Percentiles rank a stretch among this genome's conserved stretches.
Evolutionary conservation across 768 basidiomycete species (phyloP).

Genomic region (Mycena capillaripes): DNA sequence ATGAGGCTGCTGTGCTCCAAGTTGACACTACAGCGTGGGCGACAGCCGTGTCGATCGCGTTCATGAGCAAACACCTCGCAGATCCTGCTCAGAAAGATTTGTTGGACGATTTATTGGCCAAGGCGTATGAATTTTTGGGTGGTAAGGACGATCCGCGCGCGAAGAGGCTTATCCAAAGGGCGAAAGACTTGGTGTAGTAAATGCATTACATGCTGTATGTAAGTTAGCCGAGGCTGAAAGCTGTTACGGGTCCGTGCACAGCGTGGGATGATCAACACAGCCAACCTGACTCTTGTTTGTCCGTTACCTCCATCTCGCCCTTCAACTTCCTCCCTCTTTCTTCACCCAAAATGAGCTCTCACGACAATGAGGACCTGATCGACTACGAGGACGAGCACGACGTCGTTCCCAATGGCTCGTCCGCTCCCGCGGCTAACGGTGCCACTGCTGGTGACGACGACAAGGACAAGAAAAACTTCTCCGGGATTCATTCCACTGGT

Average conservation of each 20-base stretch:
- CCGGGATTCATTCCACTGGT: conserved; percentile 99
- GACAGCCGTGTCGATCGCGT: conserved; percentile 63
- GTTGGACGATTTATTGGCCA: conserved; percentile 56
- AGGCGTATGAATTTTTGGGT: conserved; percentile 56
- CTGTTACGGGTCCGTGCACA: conserved; percentile 27
- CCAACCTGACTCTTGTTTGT: conserved; percentile 39
- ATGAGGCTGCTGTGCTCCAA: conserved; percentile 46
- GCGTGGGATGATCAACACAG: not conserved
- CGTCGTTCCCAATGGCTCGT: conserved; percentile 71
- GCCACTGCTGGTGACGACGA: conserved; percentile 70
- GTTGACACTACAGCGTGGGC: conserved; percentile 60
- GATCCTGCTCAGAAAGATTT: conserved; percentile 54
- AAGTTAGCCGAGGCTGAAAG: not conserved
- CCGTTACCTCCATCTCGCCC: conserved; percentile 45
- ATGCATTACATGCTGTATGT: too few relatives aligned
- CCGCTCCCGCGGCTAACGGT: conserved; percentile 63
- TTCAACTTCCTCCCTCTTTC: conserved; percentile 36
- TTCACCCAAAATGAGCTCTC: conserved; percentile 72
- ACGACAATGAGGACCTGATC: conserved; percentile 93
- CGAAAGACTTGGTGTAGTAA: conserved; percentile 23
- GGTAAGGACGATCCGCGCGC: conserved; percentile 36
- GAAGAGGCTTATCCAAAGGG: conserved; percentile 24
- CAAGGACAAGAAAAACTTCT: conserved; percentile 97
- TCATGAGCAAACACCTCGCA: conserved; percentile 53
- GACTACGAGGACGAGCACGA: conserved; percentile 96